Evolutionary conservation across 805 yeast species (phyloP).

Genomic region (Starmera pachycereana): DNA sequence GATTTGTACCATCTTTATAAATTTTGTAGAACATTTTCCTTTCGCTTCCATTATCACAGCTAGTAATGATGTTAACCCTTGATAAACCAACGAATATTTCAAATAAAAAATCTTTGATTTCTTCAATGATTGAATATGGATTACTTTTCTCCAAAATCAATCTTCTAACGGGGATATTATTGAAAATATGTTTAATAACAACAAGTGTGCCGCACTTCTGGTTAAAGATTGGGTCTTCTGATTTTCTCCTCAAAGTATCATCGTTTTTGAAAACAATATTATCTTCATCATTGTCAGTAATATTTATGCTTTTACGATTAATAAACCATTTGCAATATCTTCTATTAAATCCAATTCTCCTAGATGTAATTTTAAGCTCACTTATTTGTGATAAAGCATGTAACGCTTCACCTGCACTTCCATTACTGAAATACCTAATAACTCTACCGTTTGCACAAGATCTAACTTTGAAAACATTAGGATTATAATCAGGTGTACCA

Average conservation of each 20-base stretch:
- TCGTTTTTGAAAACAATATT: background rate
- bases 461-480: constrained; percentile 33
- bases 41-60: background rate
- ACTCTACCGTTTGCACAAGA: constrained; percentile 27
- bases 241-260: too few species aligned
- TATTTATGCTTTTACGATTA: constrained; percentile 7
- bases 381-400: constrained; percentile 41
- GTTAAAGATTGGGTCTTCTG: too few species aligned
- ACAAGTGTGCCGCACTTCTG: constrained; percentile 30
- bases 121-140: constrained; percentile 15
- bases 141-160: constrained; percentile 15
- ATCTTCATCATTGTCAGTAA: constrained; percentile 5
- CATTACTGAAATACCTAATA: constrained; percentile 47
- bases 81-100: constrained; percentile 20
- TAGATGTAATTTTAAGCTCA: constrained; percentile 37
- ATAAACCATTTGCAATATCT: constrained; percentile 15
- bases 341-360: constrained; percentile 19
- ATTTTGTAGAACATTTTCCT: constrained; percentile 4
- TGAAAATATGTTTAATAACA: constrained; percentile 29
- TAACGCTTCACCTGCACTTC: constrained; percentile 49
- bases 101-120: constrained; percentile 22
- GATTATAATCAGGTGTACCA: constrained; percentile 42
- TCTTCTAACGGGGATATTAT: constrained; percentile 33
- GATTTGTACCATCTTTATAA: too few species aligned
- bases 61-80: constrained; percentile 8